Percentiles rank a stretch among this genome's conserved stretches.
phyloP scores from a whole-genome alignment of 1,139 yeast species.

The Arxiozyma telluris region DNA sequence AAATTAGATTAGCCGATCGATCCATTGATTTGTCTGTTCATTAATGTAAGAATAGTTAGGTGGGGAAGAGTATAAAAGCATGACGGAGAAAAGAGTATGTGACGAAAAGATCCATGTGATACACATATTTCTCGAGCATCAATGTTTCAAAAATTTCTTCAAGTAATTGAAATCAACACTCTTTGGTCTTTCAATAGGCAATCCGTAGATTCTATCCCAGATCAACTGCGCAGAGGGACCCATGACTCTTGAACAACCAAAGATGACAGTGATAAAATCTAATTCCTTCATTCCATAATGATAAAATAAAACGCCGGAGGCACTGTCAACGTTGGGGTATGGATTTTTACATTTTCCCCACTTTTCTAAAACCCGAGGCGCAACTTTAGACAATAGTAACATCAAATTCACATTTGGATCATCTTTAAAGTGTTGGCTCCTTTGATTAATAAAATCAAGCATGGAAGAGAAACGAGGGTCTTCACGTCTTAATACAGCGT shows the following conservation, averaged over 20 bases:
- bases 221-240: conserved; percentile 52
- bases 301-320: conserved; percentile 48
- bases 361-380: conserved; percentile 45
- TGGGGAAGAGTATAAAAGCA: neutral
- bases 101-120: too few relatives aligned
- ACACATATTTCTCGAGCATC: neutral
- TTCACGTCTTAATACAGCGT: conserved; percentile 91
- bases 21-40: neutral
- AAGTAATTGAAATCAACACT: conserved; percentile 21
- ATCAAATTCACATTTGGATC: conserved; percentile 32
- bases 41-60: neutral
- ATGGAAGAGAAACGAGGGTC: conserved; percentile 55
- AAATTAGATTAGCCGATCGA: neutral
- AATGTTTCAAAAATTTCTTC: conserved; percentile 1
- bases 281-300: conserved; percentile 51
- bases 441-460: conserved; percentile 30
- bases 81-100: neutral
- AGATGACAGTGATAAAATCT: conserved; percentile 49
- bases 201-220: conserved; percentile 51
- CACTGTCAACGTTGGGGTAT: conserved; percentile 55
- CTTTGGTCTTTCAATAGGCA: conserved; percentile 59
- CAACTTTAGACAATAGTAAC: conserved; percentile 35
- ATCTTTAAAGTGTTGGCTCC: conserved; percentile 27
- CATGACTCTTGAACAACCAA: conserved; percentile 50
- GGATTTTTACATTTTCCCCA: conserved; percentile 62